These are phyloP conservation scores for Candida pseudofarinosa DNA, from an alignment of 805 yeast species.

Conservation along the genomic window DNA sequence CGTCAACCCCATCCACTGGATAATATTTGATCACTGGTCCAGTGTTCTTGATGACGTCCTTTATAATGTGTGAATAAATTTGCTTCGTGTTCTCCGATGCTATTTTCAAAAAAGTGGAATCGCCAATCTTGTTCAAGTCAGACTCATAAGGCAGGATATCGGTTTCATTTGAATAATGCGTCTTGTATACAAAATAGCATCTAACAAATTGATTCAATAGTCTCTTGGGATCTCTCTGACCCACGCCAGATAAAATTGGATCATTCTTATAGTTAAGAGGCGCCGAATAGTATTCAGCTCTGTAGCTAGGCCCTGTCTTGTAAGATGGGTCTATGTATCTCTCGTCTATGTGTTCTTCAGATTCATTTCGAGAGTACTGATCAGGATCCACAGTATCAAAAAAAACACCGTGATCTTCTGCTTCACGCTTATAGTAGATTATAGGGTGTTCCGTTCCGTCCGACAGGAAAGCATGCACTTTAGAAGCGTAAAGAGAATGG, in stretches of 20 bases:
- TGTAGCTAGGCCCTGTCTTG: slow-evolving; percentile 42
- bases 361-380: slow-evolving; percentile 39
- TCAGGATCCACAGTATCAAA: slow-evolving; percentile 67
- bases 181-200: slow-evolving; percentile 82
- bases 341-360: slow-evolving; percentile 78
- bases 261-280: slow-evolving; percentile 46
- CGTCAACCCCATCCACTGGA: slow-evolving; percentile 74
- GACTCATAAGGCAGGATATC: slow-evolving; percentile 30
- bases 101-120: slow-evolving; percentile 69
- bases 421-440: slow-evolving; percentile 76
- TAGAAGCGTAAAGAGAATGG: slow-evolving; percentile 86
- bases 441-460: slow-evolving; percentile 39
- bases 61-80: slow-evolving; percentile 69
- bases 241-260: slow-evolving; percentile 40
- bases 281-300: slow-evolving; percentile 78
- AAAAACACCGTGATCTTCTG: slow-evolving; percentile 84
- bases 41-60: slow-evolving; percentile 63
- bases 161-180: slow-evolving; percentile 26
- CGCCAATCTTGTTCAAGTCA: slow-evolving; percentile 68
- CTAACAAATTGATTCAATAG: slow-evolving; percentile 49
- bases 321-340: slow-evolving; percentile 61
- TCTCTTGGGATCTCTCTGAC: slow-evolving; percentile 23
- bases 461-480: slow-evolving; percentile 67
- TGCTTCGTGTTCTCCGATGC: slow-evolving; percentile 77
- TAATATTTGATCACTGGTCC: slow-evolving; percentile 93